Percentiles rank a stretch among this genome's conserved stretches.
Evolutionary conservation across 2,329 filamentous ascomycete genomes (phyloP).

Genomic region (Cercospora citrullina): DNA sequence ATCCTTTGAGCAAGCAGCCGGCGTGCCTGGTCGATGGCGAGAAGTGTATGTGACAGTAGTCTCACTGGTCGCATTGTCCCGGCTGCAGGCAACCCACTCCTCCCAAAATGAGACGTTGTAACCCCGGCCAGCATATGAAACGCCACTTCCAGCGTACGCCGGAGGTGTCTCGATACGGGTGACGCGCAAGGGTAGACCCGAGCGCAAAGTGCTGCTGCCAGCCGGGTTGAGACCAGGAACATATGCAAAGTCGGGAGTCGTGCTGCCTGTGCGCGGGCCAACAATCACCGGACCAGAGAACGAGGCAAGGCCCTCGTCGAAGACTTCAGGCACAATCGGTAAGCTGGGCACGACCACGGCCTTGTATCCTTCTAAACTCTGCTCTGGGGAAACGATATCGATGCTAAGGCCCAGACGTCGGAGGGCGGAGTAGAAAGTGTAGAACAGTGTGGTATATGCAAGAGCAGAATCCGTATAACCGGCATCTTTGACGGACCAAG

Average conservation of each 20-base stretch:
- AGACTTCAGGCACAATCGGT: constrained; percentile 26
- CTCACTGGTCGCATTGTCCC: constrained; percentile 22
- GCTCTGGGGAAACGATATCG: constrained; percentile 29
- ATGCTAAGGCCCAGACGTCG: constrained; percentile 28
- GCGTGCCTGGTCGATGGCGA: constrained; percentile 21
- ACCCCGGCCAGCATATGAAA: constrained; percentile 22
- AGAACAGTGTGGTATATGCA: constrained; percentile 25
- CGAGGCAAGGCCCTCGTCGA: constrained; percentile 19
- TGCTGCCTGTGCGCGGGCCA: constrained; percentile 27
- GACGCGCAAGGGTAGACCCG: constrained; percentile 25
- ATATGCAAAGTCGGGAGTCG: constrained; percentile 27
- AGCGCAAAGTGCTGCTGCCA: constrained; percentile 18
- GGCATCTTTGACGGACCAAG: constrained; percentile 27
- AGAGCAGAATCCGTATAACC: constrained; percentile 21
- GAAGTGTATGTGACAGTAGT: constrained; percentile 26
- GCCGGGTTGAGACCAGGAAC: constrained; percentile 26
- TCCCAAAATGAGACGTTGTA: constrained; percentile 29
- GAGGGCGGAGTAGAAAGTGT: constrained; percentile 29
- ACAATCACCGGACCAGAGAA: constrained; percentile 26
- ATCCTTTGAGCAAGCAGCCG: constrained; percentile 27
- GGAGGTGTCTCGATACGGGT: constrained; percentile 28
- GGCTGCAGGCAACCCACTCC: constrained; percentile 24
- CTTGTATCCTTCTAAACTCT: constrained; percentile 26
- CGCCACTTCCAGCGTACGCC: constrained; percentile 24
- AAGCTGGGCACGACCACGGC: constrained; percentile 29